These are phyloP conservation scores for Wallacemonas sp. DNA, from an alignment of 208 protist genomes.

Conservation along the genomic window DNA sequence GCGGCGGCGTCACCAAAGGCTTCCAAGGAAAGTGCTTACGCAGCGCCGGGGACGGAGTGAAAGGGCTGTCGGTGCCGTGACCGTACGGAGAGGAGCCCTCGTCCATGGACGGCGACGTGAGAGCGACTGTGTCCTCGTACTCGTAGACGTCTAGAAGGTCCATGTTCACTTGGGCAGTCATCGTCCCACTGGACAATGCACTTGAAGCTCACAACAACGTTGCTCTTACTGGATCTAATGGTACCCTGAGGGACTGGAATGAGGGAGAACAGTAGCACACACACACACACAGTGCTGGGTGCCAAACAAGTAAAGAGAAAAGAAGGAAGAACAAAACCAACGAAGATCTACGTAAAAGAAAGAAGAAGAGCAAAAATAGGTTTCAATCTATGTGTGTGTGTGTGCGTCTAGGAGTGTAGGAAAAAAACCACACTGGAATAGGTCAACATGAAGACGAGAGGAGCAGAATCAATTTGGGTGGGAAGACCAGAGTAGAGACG, in stretches of 20 bases:
- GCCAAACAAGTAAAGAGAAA: slow-evolving; percentile 1
- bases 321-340: neutral
- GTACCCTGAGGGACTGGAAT: neutral
- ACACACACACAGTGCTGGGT: neutral
- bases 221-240: too few relatives aligned
- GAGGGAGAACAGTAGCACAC: neutral
- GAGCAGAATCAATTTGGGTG: slow-evolving; percentile 6
- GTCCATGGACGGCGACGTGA: slow-evolving; percentile 2
- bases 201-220: neutral
- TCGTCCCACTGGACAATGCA: neutral
- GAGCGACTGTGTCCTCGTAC: slow-evolving; percentile 1
- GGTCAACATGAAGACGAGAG: neutral
- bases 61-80: slow-evolving; percentile 1
- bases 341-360: neutral
- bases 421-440: neutral
- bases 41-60: neutral
- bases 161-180: neutral
- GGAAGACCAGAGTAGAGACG: too few relatives aligned
- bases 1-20: neutral
- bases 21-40: neutral
- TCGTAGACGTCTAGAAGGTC: slow-evolving; percentile 7
- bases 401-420: too few relatives aligned
- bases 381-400: neutral
- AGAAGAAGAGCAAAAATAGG: neutral
- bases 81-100: slow-evolving; percentile 2